A percentile compares a stretch with the other conserved stretches of the same genome.
Evolutionary conservation across 2,329 filamentous ascomycete genomes (phyloP).

Genomic region (Beauveria sp.): DNA sequence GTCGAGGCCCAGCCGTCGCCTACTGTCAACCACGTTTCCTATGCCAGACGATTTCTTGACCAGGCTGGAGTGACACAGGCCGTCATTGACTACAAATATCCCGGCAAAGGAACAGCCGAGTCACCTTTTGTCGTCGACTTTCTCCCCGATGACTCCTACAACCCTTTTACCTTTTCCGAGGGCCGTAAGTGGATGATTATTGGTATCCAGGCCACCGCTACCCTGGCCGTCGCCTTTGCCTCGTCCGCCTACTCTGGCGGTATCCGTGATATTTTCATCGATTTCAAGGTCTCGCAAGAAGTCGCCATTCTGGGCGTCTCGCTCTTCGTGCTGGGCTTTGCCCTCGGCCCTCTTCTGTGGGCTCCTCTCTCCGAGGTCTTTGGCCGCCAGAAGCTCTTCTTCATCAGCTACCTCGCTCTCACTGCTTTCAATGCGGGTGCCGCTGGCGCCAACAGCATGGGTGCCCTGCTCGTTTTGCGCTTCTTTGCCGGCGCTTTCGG

Average conservation of each 20-base stretch:
- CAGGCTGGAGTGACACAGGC: slow-evolving; percentile 50
- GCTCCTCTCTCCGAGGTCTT: slow-evolving; percentile 59
- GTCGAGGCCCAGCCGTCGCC: slow-evolving; percentile 33
- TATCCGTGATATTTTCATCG: slow-evolving; percentile 41
- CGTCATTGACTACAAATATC: slow-evolving; percentile 48
- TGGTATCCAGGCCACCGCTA: slow-evolving; percentile 54
- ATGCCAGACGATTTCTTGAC: slow-evolving; percentile 48
- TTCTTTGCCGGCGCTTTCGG: slow-evolving; percentile 60
- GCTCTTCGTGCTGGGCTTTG: slow-evolving; percentile 56
- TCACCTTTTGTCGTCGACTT: slow-evolving; percentile 64
- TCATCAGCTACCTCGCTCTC: slow-evolving; percentile 48
- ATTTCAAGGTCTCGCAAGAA: slow-evolving; percentile 45
- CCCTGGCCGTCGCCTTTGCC: slow-evolving; percentile 61
- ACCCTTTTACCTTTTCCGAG: slow-evolving; percentile 53
- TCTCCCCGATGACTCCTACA: slow-evolving; percentile 57
- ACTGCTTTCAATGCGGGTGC: slow-evolving; percentile 55
- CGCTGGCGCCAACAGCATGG: slow-evolving; percentile 49
- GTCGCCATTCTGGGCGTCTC: slow-evolving; percentile 56
- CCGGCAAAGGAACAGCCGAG: slow-evolving; percentile 55
- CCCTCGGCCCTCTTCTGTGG: slow-evolving; percentile 56
- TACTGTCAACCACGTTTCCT: slow-evolving; percentile 27
- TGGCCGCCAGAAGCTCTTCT: slow-evolving; percentile 52
- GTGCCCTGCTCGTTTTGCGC: slow-evolving; percentile 56
- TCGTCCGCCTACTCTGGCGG: slow-evolving; percentile 61
- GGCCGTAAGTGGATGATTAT: slow-evolving; percentile 60